Evolutionary conservation across 2,329 filamentous ascomycete genomes (phyloP), one percentile per base, ranked within the genome.

Genomic region (Teratosphaeria gauchensis): DNA sequence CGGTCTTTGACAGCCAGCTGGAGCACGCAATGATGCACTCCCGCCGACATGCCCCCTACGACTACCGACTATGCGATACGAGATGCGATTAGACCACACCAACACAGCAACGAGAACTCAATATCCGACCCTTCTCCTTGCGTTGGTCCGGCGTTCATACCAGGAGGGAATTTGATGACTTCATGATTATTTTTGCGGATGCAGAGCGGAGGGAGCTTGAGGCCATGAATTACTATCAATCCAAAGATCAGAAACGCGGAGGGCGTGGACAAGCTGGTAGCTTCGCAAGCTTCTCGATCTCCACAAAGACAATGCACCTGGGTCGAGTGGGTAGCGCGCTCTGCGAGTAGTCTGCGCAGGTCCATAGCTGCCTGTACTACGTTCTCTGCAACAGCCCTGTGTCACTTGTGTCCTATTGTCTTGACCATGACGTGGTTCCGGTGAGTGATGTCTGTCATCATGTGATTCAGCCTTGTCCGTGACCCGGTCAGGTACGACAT

Each of bases 41-140:
- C n/a, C n/a, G 21, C 33, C 38, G 31, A 24, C 42, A 51, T 33
- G 24, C 35, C 19, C 19, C 24, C 38, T 51, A 42, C 54, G 54
- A 48, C 38, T 42, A n/a, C 28, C 38, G 55, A 57, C 30, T n/a
- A 57, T 58, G 52, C 32, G 52, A 56, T 48, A 48, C 42, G 42
- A 48, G 42, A 53, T 53, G 51, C 21, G 19, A 31, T 33, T 32
- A 31, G 28, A 53, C 14, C 51, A 33, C 30, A 46, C 51, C 52
- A 30, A 38, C 19, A 53, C 51, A 53, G 12, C 51, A 53, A 31
- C 14, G 28, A 33, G 51, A 53, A 21, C n/a, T 16, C 14, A 9
- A 28, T 14, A 53, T n/a, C 31, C 51, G 51, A 14, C 28, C 33
- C 35, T 30, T 51, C 46, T 56, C 35, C 35, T 35, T 46, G 33